These are phyloP conservation scores for Pittosporum tobira DNA, from an alignment of 129 eudicot genomes.

Conservation along the genomic window DNA sequence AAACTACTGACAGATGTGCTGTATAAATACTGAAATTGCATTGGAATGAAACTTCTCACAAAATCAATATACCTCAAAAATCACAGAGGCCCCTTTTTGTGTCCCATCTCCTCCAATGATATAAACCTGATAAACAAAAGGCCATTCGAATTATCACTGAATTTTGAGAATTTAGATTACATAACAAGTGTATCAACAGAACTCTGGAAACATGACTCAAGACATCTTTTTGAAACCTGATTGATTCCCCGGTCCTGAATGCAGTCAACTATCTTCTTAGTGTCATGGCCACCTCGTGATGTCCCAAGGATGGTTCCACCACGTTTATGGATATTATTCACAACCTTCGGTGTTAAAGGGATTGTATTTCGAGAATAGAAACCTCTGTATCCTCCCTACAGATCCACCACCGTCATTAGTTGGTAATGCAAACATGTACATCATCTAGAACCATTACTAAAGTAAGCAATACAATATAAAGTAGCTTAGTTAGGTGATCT, in stretches of 20 bases:
- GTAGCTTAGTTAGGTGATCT: neutral
- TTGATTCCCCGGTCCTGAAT: constrained; percentile 94
- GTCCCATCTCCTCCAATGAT: constrained; percentile 98
- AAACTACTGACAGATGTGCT: neutral
- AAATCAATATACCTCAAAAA: constrained; percentile 53
- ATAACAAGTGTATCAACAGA: neutral
- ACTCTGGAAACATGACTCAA: neutral
- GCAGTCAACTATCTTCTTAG: constrained; percentile 75
- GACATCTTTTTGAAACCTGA: constrained; percentile 43
- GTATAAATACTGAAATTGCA: neutral
- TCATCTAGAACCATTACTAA: neutral
- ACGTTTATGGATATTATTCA: constrained; percentile 81
- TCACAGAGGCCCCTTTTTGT: constrained; percentile 92
- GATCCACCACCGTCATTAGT: constrained; percentile 6
- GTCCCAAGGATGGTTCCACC: constrained; percentile 93
- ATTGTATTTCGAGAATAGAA: constrained; percentile 78
- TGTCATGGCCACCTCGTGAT: constrained; percentile 88
- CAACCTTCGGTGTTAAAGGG: constrained; percentile 57
- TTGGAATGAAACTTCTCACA: neutral
- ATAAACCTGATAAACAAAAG: constrained; percentile 48
- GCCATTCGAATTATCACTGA: neutral
- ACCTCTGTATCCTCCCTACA: constrained; percentile 90
- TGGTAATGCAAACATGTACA: neutral
- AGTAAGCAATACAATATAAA: constrained; percentile 1
- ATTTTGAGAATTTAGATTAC: neutral